Evolutionary conservation across 495 filamentous ascomycete species (phyloP), one percentile per base, ranked within the genome.

Genomic region (Saxophila tyrrhenica): DNA sequence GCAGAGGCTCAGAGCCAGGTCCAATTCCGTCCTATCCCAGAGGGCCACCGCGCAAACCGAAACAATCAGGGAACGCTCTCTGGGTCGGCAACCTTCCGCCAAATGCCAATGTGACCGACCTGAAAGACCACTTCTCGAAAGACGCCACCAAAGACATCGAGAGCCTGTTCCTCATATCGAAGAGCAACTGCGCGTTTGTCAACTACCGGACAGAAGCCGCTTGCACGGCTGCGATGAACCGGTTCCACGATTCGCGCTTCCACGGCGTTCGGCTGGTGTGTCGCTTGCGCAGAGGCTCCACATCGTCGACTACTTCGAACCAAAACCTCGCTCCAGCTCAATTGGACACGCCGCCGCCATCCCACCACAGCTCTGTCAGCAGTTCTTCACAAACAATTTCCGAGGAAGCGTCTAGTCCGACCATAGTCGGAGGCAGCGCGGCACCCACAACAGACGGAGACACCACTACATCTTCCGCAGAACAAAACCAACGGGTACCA

Each of bases 161-260:
- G 67, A 95, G 89, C 39, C 76, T 97, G 21, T 95, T 95, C 59
- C 73, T 96, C 22, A 98, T 98, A 24, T 92, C 92, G 2, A 97
- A 95, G 66, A 96, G 89, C 68, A 96, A 95, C 62, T 98, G 92
- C 64, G 92, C 90, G 0, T 98, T 98, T 73, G 87, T 95, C 63
- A 98, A 98, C 64, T 98, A 95, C 64, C 84, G 82, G 56, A 86
- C 86, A 42, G 92, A 94, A 57, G 71, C 69, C 13, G 79, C 84
- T 19, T 95, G 88, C 64, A 70, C 77, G 21, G 80, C 82, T 2
- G 92, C 92, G 1, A 81, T 94, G 73, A 74, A 75, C 19, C 82
- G 87, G 54, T 88, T 98, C 46, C 89, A 98, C 64, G 89, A 96
- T 61, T 94, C 89, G 1, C 81, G 83, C 52, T 96, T 98, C 59